Percentiles rank a stretch among this genome's conserved stretches.
phyloP scores from a whole-genome alignment of 257 asterid species.

The Henckelia pumila region DNA sequence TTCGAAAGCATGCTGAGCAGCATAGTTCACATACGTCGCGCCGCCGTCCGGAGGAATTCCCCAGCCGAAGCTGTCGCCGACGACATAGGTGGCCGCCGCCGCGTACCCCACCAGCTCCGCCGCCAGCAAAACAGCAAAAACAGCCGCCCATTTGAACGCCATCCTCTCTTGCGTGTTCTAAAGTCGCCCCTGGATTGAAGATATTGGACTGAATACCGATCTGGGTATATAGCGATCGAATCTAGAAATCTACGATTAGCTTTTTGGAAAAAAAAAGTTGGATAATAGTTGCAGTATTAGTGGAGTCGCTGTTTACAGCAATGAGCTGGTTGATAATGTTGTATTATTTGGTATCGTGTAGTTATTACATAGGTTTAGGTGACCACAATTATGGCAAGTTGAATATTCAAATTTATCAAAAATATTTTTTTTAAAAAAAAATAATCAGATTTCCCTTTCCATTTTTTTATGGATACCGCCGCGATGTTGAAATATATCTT shows the following conservation, averaged over 20 bases:
- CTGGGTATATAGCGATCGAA: constrained; percentile 11
- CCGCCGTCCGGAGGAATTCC: constrained; percentile 35
- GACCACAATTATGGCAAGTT: background rate
- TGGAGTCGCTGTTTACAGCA: constrained; percentile 1
- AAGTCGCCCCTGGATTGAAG: constrained; percentile 36
- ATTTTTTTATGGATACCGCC: no score
- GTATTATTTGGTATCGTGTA: background rate
- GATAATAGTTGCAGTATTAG: background rate
- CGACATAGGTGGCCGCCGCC: constrained; percentile 44
- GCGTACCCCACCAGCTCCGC: constrained; percentile 34
- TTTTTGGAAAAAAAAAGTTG: no score
- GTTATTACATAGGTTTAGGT: background rate
- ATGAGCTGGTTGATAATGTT: background rate
- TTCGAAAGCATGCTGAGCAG: constrained; percentile 38
- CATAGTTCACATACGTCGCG: constrained; percentile 39
- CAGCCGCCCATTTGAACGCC: constrained; percentile 26
- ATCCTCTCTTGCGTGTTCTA: constrained; percentile 30
- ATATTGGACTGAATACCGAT: background rate
- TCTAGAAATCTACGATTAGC: background rate
- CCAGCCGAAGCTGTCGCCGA: constrained; percentile 61
- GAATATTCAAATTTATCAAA: constrained; percentile 21
- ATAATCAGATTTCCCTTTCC: no score
- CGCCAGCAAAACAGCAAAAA: constrained; percentile 18
- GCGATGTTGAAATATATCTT: no score
- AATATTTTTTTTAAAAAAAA: no score